Evolutionary conservation across 2,329 filamentous ascomycete genomes (phyloP).

Genomic region (Penicillium digitatum): DNA sequence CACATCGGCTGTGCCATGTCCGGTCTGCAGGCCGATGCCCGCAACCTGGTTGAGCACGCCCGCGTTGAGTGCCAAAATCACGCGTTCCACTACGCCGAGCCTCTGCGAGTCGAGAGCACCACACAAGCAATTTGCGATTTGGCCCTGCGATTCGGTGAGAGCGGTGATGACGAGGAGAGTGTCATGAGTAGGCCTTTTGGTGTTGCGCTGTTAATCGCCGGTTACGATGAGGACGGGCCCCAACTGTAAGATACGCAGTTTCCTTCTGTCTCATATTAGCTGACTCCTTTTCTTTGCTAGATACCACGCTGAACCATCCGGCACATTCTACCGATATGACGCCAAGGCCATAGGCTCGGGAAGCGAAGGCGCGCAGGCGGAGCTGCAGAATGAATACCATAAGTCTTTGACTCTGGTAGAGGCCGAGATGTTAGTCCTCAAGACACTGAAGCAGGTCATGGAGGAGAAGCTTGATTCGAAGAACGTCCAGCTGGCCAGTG

Average conservation of each 20-base stretch:
- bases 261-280: not conserved
- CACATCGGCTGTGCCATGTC: constrained; percentile 99
- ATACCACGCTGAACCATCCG: constrained; percentile 96
- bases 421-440: constrained; percentile 90
- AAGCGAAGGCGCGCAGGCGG: constrained; percentile 93
- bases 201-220: constrained; percentile 92
- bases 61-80: constrained; percentile 97
- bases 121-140: constrained; percentile 98
- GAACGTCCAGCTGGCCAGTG: constrained; percentile 96
- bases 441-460: constrained; percentile 99
- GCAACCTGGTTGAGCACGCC: constrained; percentile 97
- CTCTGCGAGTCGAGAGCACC: constrained; percentile 91
- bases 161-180: constrained; percentile 94
- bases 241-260: constrained; percentile 59
- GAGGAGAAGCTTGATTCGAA: constrained; percentile 99
- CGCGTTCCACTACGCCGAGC: constrained; percentile 96
- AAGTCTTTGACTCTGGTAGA: constrained; percentile 91
- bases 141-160: constrained; percentile 92
- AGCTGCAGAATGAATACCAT: constrained; percentile 98
- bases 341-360: constrained; percentile 98
- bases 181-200: constrained; percentile 98
- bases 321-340: constrained; percentile 98
- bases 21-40: constrained; percentile 92
- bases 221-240: constrained; percentile 94
- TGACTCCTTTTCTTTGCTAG: constrained; percentile 37